Evolutionary conservation across 371 early-diverging fungal species (phyloP), one percentile per base, ranked within the genome.

Genomic region (Zychaea mexicana): DNA sequence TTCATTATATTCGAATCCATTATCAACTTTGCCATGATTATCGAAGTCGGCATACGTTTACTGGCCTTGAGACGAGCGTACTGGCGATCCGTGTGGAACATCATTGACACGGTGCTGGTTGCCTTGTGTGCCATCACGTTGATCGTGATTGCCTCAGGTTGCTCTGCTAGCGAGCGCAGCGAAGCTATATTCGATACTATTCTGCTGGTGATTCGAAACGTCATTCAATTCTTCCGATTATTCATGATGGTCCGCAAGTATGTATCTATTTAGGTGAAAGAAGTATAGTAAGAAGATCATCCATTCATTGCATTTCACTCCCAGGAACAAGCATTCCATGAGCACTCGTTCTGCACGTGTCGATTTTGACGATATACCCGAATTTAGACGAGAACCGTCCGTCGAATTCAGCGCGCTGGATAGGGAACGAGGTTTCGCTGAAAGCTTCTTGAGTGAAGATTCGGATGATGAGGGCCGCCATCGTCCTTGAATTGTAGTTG

Each of bases 1-100:
- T 86, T 85, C 63, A 78, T 84, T 55, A 66, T 88, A 19, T 81
- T 91, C 28, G 93, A 93, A 60, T 78, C 81, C 22, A 76, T 89
- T n/a, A 85, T 93, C 61, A 92, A 91, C 61, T 65, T 85, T 2
- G 84, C 87, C 38, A 92, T 93, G 92, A 87, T 90, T 57, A 71
- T 85, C 22, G 93, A 93, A 69, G 91, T 91, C 8, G 75, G 76
- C 7, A 73, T 90, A 13, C 80, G 93, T 31, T 65, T 90, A 36
- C 60, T 90, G 6, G 93, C 93, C 2, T 72, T 92, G 21, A 85
- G 90, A 55, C 80, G 85, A 80, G 77, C 73, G 39, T 93, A 88
- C 65, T 93, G 92, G 92, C 77, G 77, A 33, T 90, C 91, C 8
- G 63, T 82, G 31, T 90, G 90, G 87, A 93, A 93, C 68, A 72